Evolutionary conservation across 2,329 filamentous ascomycete genomes (phyloP).

Genomic region (Curvularia verruculosa): DNA sequence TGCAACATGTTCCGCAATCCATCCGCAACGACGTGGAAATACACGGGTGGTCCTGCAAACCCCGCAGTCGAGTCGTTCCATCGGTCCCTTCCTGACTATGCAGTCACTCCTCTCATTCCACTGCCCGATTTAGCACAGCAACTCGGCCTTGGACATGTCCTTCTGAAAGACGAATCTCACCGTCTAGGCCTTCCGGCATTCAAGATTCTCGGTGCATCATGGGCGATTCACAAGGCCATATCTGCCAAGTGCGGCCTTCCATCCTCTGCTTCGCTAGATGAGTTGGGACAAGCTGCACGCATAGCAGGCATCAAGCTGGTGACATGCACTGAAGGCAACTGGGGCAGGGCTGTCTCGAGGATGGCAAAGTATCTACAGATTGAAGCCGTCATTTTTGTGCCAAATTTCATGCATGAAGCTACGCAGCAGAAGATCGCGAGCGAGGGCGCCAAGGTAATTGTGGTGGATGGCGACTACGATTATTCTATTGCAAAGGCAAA

Average conservation of each 20-base stretch:
- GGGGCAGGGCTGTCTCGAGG: conserved; percentile 72
- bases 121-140: conserved; percentile 63
- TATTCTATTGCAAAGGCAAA: conserved; percentile 61
- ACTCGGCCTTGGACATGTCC: conserved; percentile 59
- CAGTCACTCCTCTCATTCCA: conserved; percentile 60
- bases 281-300: conserved; percentile 48
- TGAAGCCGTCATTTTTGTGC: conserved; percentile 66
- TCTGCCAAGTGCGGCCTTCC: conserved; percentile 53
- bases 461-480: conserved; percentile 68
- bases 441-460: conserved; percentile 67
- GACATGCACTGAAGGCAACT: conserved; percentile 77
- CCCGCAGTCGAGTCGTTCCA: conserved; percentile 58
- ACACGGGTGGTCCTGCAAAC: conserved; percentile 19
- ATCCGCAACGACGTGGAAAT: conserved; percentile 32
- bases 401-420: conserved; percentile 60
- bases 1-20: conserved; percentile 36
- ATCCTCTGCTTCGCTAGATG: conserved; percentile 51
- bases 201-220: conserved; percentile 81
- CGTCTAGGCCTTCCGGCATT: conserved; percentile 75
- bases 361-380: conserved; percentile 69
- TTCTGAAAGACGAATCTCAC: conserved; percentile 73
- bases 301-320: conserved; percentile 55
- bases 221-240: conserved; percentile 69
- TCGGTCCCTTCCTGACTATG: conserved; percentile 62
- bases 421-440: conserved; percentile 62